phyloP scores from a whole-genome alignment of 345 rosid species.

The Gossypium ekmanianum region DNA sequence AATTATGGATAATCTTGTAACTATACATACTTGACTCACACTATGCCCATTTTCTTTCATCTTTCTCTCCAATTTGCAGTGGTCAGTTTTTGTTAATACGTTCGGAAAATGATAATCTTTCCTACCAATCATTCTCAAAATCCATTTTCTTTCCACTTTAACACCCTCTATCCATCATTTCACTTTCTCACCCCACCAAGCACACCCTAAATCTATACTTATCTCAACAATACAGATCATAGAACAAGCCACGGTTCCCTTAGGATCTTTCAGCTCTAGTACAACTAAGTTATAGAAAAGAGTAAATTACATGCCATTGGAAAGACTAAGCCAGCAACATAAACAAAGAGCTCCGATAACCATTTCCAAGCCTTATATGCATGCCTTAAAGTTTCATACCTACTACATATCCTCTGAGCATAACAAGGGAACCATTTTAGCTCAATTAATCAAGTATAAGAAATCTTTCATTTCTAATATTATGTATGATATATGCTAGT shows the following conservation, averaged over 20 bases:
- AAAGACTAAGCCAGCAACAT: background rate
- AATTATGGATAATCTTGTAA: background rate
- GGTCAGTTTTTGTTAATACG: background rate
- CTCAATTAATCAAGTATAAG: background rate
- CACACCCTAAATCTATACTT: background rate
- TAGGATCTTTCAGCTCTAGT: background rate
- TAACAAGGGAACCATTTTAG: background rate
- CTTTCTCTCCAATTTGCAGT: background rate
- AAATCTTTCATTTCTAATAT: background rate
- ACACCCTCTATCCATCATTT: background rate
- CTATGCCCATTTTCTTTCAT: background rate
- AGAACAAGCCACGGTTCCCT: background rate
- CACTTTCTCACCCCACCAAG: background rate
- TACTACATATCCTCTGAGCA: background rate
- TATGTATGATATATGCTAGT: background rate
- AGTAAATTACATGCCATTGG: slow-evolving; percentile 1
- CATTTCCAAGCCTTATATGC: background rate
- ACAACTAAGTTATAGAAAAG: background rate
- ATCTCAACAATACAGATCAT: background rate
- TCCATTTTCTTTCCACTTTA: background rate
- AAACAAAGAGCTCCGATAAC: background rate
- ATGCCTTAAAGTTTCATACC: slow-evolving; percentile 5
- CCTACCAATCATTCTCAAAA: background rate
- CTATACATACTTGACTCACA: background rate
- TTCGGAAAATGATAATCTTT: background rate